Base-by-base conservation (phyloP, 2,329 filamentous ascomycete genomes). In the Triangularia verruculosa region DNA sequence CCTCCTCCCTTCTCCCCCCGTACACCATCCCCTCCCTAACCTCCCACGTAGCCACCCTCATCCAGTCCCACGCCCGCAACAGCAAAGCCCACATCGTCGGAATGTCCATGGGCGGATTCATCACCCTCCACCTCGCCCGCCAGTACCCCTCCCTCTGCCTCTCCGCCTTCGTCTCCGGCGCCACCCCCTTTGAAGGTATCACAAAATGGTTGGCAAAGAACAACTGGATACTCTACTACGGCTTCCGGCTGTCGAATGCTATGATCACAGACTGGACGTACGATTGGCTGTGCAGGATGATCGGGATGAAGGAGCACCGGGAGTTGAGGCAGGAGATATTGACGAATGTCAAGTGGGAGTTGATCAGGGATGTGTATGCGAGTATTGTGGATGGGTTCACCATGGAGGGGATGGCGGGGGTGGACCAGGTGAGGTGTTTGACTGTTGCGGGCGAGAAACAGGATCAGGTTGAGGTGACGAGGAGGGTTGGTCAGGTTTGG, bases 71-170 rank as follows among this genome's bases (percentile, higher is more conserved):
- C 61, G 77, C 77, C 11, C 74, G 78, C 53, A 68, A 71, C 59
- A 70, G 73, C 5, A 67, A 67, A 2, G 78, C 78, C 3, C 78
- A 80, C 65, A 53, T 80, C 28, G 75, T 78, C 30, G 78, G 78
- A 2, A 53, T 80, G 22, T 80, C 77, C 1, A 76, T 77, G 60
- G 78, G 77, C 11, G 77, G 76, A 1, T 79, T 73, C 61, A 63
- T 78, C 1, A 69, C 70, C 30, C 67, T 76, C 63, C 70, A 72
- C n/a, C 66, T 79, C 4, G 71, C 73, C 27, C 69, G 68, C 34
- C 68, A 72, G 17, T 69, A 77, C 59, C 76, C 77, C 0, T 72
- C 74, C 12, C 67, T 78, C 5, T 75, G 77, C 13, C 59, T 66
- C 5, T 47, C 39, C 5, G 39, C 39, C 17, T 77, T 77, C 52